These are phyloP conservation scores for Tuber calosporum DNA, from an alignment of 495 filamentous ascomycete genomes.

Conservation along the genomic window DNA sequence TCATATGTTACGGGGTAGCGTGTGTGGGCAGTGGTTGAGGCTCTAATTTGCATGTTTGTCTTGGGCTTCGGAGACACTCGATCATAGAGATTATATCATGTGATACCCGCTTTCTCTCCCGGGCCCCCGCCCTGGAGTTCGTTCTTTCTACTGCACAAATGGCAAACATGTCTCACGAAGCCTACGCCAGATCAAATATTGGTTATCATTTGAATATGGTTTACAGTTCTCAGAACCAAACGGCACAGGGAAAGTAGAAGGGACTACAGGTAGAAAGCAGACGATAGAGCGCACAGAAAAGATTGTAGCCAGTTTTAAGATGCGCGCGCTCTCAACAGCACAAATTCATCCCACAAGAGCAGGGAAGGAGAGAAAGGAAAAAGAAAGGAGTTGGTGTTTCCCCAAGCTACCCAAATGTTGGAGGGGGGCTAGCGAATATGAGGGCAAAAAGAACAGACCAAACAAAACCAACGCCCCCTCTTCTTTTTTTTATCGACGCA, in stretches of 20 bases:
- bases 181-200: too few relatives aligned
- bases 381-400: neutral
- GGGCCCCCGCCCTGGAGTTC: too few relatives aligned
- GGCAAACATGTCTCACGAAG: too few relatives aligned
- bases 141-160: too few relatives aligned
- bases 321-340: neutral
- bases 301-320: neutral
- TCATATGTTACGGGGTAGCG: neutral
- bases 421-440: neutral
- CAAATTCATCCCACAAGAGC: neutral
- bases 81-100: too few relatives aligned
- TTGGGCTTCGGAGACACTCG: too few relatives aligned
- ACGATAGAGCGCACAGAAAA: neutral
- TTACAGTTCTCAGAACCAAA: too few relatives aligned
- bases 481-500: neutral
- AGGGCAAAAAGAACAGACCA: neutral
- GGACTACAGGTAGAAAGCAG: neutral
- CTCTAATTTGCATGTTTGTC: too few relatives aligned
- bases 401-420: neutral
- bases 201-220: too few relatives aligned
- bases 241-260: too few relatives aligned
- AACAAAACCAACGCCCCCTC: neutral
- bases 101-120: too few relatives aligned
- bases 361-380: neutral
- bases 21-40: too few relatives aligned